Base-by-base conservation (phyloP, 1,139 yeast genomes). In the Kurtzmaniella quercitrusa region DNA sequence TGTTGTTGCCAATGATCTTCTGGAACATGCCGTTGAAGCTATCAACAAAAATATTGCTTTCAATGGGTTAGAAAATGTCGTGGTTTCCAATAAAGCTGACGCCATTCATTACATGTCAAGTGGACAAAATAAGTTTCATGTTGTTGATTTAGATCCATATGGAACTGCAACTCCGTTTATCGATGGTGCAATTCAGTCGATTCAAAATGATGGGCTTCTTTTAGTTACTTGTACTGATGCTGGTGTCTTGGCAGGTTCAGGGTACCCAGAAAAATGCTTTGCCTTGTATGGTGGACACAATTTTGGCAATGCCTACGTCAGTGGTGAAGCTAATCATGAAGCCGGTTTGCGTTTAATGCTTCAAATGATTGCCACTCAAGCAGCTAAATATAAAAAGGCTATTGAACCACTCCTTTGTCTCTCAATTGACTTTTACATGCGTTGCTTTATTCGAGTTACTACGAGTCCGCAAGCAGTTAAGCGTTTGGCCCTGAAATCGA, bases 141-240 rank as follows among this genome's bases (percentile, higher is more conserved):
- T 88, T 9, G 80, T 94, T 45, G 99, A 93, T 63, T 74, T 93
- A 44, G 99, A 93, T 59, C 99, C 99, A 0, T 93, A 93, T 59
- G 99, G 99, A 17, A 85, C 97, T 0, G 98, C 97, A 0, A 80
- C 96, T 1, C 98, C 98, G 5, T 93, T 93, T 58, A 74, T 93
- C 34, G 98, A 93, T 59, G 78, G 93, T 22, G 97, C 98, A 0
- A 72, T 93, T 28, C 95, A 88, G 54, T 71, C 84, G 33, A 76
- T 91, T 12, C 78, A 76, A 42, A 91, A 89, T 51, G 93, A 84
- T 40, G 99, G 98, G 0, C 59, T 93, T 39, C 64, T 93, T 52
- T 67, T 91, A 39, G 93, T 93, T 6, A 93, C 99, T 0, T 94
- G 98, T 61, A 93, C 99, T 0, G 99, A 93, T 66, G 76, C 95